phyloP scores from a whole-genome alignment of 2,329 filamentous ascomycete species.

The Xylariaceae sp. region DNA sequence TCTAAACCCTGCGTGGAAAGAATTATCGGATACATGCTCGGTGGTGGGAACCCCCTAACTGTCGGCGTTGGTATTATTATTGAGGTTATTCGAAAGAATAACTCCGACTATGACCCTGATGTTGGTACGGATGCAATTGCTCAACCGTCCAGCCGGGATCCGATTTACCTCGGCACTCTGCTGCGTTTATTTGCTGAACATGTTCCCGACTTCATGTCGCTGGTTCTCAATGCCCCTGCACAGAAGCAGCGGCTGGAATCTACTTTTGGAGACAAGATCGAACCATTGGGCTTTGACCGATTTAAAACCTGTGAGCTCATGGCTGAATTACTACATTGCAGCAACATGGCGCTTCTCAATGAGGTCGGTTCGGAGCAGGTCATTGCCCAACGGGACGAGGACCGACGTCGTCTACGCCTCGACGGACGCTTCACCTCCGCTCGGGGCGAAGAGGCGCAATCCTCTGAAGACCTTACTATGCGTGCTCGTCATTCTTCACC shows the following conservation, averaged over 20 bases:
- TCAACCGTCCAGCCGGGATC: conserved; percentile 83
- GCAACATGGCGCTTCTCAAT: conserved; percentile 97
- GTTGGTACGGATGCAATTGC: conserved; percentile 81
- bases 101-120: conserved; percentile 97
- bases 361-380: conserved; percentile 89
- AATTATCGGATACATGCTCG: conserved; percentile 90
- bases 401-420: conserved; percentile 78
- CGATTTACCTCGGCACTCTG: conserved; percentile 92
- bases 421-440: conserved; percentile 74
- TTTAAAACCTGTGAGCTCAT: conserved; percentile 99
- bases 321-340: conserved; percentile 96
- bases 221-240: conserved; percentile 80
- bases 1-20: conserved; percentile 83
- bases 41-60: conserved; percentile 90
- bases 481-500: conserved; percentile 56
- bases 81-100: conserved; percentile 98
- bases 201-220: conserved; percentile 90
- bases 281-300: conserved; percentile 93
- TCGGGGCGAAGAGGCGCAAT: conserved; percentile 50
- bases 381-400: conserved; percentile 78
- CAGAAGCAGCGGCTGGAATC: conserved; percentile 79
- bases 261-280: conserved; percentile 89
- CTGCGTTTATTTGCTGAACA: conserved; percentile 88
- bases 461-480: conserved; percentile 70
- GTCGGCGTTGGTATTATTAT: conserved; percentile 98